phyloP scores from a whole-genome alignment of 148 eudicot species.

The Nepenthes gracilis region DNA sequence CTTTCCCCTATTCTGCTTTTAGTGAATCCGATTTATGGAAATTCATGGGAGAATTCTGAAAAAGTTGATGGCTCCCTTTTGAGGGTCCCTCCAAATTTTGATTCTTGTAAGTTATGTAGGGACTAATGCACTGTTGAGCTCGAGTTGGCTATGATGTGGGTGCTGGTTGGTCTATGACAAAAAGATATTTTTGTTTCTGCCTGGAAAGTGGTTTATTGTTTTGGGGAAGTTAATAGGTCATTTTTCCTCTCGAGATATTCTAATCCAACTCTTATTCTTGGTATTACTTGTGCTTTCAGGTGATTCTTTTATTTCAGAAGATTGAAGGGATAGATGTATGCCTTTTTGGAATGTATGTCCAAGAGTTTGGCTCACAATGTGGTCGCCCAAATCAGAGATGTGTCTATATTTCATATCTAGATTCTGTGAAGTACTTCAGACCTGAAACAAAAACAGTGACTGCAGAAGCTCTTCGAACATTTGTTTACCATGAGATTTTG shows the following conservation, averaged over 20 bases:
- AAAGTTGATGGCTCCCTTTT: too few relatives aligned
- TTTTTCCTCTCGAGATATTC: background rate
- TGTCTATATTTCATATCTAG: slow-evolving; percentile 77
- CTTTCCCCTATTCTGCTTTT: background rate
- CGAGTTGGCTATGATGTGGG: too few relatives aligned
- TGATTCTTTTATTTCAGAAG: slow-evolving; percentile 76
- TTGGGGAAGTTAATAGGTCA: too few relatives aligned
- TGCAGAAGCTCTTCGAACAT: slow-evolving; percentile 90
- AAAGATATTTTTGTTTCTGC: background rate
- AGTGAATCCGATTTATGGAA: background rate
- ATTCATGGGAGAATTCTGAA: background rate
- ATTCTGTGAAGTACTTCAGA: slow-evolving; percentile 85
- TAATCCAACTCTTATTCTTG: background rate
- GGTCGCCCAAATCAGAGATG: slow-evolving; percentile 70
- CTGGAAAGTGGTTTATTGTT: background rate
- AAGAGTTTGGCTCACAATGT: slow-evolving; percentile 82
- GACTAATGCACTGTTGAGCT: too few relatives aligned
- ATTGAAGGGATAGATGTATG: slow-evolving; percentile 85
- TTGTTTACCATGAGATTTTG: slow-evolving; percentile 87
- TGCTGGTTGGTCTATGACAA: too few relatives aligned
- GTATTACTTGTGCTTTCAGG: slow-evolving; percentile 33
- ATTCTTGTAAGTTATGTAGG: too few relatives aligned
- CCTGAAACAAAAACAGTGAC: slow-evolving; percentile 54
- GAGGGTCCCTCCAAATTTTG: too few relatives aligned
- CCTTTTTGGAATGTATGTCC: slow-evolving; percentile 83